Percentiles rank a stretch among this genome's conserved stretches.
phyloP scores from a whole-genome alignment of 345 rosid genomes.

The Lenwebbia sp. region DNA sequence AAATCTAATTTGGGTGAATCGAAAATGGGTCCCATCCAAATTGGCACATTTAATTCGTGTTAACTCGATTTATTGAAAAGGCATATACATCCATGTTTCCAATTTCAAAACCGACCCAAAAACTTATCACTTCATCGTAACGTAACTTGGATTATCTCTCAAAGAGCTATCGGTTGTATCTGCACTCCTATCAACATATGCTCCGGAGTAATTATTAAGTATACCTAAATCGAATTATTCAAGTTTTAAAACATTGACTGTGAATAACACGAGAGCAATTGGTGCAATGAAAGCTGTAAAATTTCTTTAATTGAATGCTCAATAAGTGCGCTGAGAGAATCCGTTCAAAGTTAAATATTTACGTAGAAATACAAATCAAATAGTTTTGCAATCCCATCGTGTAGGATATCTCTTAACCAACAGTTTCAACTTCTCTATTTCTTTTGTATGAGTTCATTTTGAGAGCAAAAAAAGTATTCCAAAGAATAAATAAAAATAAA shows the following conservation, averaged over 20 bases:
- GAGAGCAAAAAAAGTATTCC: neutral
- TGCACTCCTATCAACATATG: neutral
- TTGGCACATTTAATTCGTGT: neutral
- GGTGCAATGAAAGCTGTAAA: neutral
- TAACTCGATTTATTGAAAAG: neutral
- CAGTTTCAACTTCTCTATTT: neutral
- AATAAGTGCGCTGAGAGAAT: neutral
- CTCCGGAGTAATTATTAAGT: neutral
- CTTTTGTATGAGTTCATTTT: neutral
- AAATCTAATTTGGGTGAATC: fast-evolving
- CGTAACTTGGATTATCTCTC: neutral
- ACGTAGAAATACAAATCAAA: neutral
- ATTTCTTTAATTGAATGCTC: neutral
- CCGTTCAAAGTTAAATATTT: neutral
- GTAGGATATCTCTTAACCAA: neutral
- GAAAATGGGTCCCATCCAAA: neutral
- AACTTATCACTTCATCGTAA: neutral
- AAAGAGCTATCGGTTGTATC: neutral
- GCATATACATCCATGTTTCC: neutral
- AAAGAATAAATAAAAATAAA: too few relatives aligned
- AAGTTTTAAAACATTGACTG: neutral
- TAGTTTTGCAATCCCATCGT: neutral
- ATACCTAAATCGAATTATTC: neutral
- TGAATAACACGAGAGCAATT: neutral
- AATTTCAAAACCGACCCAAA: neutral